Base-by-base conservation (phyloP, 331 rosid genomes). In the Spiraea crenata region DNA sequence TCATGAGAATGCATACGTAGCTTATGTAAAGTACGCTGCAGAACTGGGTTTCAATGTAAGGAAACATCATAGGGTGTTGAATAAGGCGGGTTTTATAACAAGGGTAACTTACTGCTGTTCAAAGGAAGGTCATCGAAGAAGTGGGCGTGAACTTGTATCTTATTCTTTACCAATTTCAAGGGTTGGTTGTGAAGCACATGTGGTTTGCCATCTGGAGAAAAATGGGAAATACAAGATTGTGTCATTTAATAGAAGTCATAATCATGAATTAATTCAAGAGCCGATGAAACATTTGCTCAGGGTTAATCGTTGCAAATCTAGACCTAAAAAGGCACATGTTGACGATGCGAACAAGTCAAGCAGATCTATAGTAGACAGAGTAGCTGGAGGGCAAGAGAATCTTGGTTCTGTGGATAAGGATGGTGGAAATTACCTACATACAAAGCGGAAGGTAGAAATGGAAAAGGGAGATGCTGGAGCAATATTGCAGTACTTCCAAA, bases 141-240 rank as follows among this genome's bases (percentile, higher is more conserved):
- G 31, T 19, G 39, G 39, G 39, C 14, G 61, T 56, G 61, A 11
- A 13, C 10, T 15, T 56, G 1, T 5, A 6, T 6, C 67, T 15
- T 61, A 61, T 61, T 37, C 67, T 13, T 12, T 37, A 61, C 67
- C 67, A 61, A 61, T 16, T 61, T 61, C 48, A 37, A 61, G 48
- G 48, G 48, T 41, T 37, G 45, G 67, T 16, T 61, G 67, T 39
- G 67, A 61, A 61, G 45, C 67, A 0, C 67, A 61, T 61, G 39
- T 61, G 34, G 17, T 34, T 37, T 61, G 67, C 8, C 7, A 14
- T n/a, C 67, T 61, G 8, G 9, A 38, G 39, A 61, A 15, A 41
- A 61, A 16, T 16, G 67, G 48, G 20, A 38, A 39, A 41, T 39
- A 14, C 10, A 61, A 37, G 48, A 41, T 61, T 61, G 38, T 39